Percentiles rank a stretch among this genome's conserved stretches.
Conservation (phyloP, 1,284 basidiomycete species). For the Polyporus tsugae region DNA sequence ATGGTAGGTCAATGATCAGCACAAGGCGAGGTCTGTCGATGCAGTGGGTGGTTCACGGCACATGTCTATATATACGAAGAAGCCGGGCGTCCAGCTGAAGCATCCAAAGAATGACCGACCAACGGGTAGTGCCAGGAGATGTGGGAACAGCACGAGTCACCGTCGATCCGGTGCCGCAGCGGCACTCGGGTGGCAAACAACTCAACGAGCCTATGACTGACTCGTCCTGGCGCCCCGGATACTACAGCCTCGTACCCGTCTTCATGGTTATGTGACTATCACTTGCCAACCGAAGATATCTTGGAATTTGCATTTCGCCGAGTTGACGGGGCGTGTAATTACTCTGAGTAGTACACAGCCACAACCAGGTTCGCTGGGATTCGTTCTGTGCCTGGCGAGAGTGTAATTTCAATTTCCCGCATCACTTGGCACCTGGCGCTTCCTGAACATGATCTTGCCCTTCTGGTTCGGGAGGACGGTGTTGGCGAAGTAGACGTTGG, state of each 20-base stretch:
- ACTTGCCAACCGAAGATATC: too few relatives aligned
- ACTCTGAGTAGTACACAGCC: too few relatives aligned
- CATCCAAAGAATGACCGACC: not conserved
- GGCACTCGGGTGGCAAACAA: too few relatives aligned
- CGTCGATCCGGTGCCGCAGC: too few relatives aligned
- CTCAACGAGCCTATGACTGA: too few relatives aligned
- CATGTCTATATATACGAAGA: not conserved
- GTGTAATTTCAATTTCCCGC: not conserved
- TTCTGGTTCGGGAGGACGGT: constrained; percentile 4
- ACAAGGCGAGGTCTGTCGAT: not conserved
- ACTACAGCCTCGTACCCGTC: too few relatives aligned
- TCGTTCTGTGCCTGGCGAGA: constrained; percentile 1
- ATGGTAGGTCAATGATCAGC: not conserved
- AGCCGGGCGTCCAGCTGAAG: not conserved
- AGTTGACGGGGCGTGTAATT: too few relatives aligned
- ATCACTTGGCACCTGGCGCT: not conserved
- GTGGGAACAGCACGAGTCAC: not conserved
- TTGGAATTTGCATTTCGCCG: too few relatives aligned
- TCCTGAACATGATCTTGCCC: constrained; percentile 9
- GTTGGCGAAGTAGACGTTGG: constrained; percentile 9
- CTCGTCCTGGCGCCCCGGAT: too few relatives aligned
- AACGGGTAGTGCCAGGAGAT: not conserved
- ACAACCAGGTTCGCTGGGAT: not conserved
- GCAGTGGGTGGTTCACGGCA: not conserved
- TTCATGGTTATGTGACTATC: too few relatives aligned